These are phyloP conservation scores for Apiotrichum akiyoshidainum DNA, from an alignment of 1,284 basidiomycete genomes.

Conservation along the genomic window DNA sequence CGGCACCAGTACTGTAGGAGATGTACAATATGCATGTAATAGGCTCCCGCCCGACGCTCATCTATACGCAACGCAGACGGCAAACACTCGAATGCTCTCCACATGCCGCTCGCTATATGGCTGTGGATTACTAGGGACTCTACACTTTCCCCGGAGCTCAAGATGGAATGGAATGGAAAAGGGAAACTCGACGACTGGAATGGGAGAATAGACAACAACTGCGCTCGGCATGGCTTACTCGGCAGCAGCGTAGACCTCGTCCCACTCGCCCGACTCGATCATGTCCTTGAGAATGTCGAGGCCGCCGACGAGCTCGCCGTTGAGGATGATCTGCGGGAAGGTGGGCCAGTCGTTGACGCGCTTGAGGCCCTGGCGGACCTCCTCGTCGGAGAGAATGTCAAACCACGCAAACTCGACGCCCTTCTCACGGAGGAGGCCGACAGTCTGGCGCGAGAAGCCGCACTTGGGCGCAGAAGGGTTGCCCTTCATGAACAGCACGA, in stretches of 20 bases:
- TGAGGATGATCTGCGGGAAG: conserved; percentile 71
- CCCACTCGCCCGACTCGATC: conserved; percentile 54
- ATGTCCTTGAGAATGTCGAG: conserved; percentile 66
- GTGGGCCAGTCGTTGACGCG: conserved; percentile 53
- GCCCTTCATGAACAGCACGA: conserved; percentile 96
- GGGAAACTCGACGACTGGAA: not conserved
- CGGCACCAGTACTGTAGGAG: too few relatives aligned
- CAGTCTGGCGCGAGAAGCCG: conserved; percentile 72
- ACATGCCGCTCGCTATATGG: too few relatives aligned
- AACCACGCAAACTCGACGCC: conserved; percentile 66
- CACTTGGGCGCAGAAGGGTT: conserved; percentile 80
- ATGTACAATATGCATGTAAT: conserved; percentile 3
- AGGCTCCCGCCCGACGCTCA: not conserved
- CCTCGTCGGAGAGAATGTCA: conserved; percentile 69
- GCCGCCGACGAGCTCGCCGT: conserved; percentile 73
- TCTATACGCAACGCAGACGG: not conserved
- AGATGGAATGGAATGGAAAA: not conserved
- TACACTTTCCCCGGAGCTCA: not conserved
- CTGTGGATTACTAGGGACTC: not conserved
- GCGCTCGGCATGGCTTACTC: not conserved
- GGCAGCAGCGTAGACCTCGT: conserved; percentile 37
- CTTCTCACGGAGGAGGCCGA: conserved; percentile 62
- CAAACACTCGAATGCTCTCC: not conserved
- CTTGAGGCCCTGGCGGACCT: conserved; percentile 60
- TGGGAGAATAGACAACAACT: not conserved